These are phyloP conservation scores for Adansonia madagascariensis DNA, from an alignment of 441 rosid species.

Conservation along the genomic window DNA sequence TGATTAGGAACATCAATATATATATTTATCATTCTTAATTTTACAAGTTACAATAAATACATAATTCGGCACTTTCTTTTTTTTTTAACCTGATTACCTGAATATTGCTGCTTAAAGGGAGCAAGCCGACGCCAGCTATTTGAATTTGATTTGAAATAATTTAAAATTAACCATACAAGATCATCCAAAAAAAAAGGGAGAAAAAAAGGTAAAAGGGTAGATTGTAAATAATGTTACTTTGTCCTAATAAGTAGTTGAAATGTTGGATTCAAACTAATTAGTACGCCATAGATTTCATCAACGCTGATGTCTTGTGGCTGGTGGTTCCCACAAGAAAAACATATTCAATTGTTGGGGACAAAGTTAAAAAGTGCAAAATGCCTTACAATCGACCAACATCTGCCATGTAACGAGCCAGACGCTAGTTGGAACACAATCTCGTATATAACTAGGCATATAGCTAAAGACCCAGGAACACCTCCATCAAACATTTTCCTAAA, in stretches of 20 bases:
- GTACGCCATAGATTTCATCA: conserved; percentile 7
- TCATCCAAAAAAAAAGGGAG: background rate
- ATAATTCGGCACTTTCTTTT: too few species aligned
- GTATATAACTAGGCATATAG: conserved; percentile 20
- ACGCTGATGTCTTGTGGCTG: background rate
- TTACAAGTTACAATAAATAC: too few species aligned
- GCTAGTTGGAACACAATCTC: conserved; percentile 20
- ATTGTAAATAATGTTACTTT: background rate
- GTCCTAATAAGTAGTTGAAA: background rate
- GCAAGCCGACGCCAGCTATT: background rate
- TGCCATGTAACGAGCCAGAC: background rate
- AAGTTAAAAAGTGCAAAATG: background rate
- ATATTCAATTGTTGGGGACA: background rate
- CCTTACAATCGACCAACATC: background rate
- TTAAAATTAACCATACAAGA: background rate
- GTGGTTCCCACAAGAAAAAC: background rate
- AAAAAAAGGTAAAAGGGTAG: background rate
- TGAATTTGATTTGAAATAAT: background rate
- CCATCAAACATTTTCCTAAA: background rate
- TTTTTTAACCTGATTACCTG: too few species aligned
- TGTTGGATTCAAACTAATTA: conserved; percentile 4
- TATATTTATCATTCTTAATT: too few species aligned
- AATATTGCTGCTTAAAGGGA: background rate
- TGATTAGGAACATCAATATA: too few species aligned
- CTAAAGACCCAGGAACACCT: conserved; percentile 13